These are phyloP conservation scores for Erythrophleum ivorense DNA, from an alignment of 331 rosid genomes.

Conservation along the genomic window DNA sequence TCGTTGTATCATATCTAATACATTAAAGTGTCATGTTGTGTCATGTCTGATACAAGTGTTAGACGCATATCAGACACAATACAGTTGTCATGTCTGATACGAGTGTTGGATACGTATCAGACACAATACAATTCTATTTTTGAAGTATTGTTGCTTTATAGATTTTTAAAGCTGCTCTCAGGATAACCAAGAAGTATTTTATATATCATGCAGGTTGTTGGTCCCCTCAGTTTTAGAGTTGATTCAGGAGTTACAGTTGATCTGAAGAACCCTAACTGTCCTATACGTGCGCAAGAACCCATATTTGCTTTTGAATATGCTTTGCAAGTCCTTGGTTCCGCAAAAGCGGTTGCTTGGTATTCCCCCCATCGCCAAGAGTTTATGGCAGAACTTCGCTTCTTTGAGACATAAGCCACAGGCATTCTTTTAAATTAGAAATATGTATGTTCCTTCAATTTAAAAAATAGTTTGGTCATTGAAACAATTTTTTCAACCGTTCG, in stretches of 20 bases:
- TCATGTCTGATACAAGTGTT: too few relatives aligned
- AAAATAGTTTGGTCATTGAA: constrained; percentile 21
- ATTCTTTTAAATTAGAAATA: constrained; percentile 16
- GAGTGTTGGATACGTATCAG: background rate
- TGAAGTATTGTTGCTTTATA: background rate
- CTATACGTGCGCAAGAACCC: constrained; percentile 58
- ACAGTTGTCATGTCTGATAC: too few relatives aligned
- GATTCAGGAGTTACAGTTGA: constrained; percentile 76
- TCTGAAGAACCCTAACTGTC: constrained; percentile 54
- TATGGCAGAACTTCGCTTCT: constrained; percentile 94
- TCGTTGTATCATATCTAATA: too few relatives aligned
- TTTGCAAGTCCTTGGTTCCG: constrained; percentile 87
- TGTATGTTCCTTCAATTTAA: constrained; percentile 28
- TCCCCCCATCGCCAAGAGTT: constrained; percentile 82
- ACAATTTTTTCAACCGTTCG: background rate
- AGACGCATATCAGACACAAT: too few relatives aligned
- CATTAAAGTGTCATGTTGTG: too few relatives aligned
- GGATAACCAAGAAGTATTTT: constrained; percentile 24
- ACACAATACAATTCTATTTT: background rate
- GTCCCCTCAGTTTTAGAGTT: constrained; percentile 86
- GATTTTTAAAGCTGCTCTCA: constrained; percentile 20
- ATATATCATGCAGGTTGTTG: constrained; percentile 67
- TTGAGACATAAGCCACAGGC: constrained; percentile 57
- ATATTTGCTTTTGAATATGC: constrained; percentile 83
- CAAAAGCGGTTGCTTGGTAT: constrained; percentile 97